Evolutionary conservation across 2,329 filamentous ascomycete species (phyloP).

Genomic region (Fusarium torulosum): DNA sequence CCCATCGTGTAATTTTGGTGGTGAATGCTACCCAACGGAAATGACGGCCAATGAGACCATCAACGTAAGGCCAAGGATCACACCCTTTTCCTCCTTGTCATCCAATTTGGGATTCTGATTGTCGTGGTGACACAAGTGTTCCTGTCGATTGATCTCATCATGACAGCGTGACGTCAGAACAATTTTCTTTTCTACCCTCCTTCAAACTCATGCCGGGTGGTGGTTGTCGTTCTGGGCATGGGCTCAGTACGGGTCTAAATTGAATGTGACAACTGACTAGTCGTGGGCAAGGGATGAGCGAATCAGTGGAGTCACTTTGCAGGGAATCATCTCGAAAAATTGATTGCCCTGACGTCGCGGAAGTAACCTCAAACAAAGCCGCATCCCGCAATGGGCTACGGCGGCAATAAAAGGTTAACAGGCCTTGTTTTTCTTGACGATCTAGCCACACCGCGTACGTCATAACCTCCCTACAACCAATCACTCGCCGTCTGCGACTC

Average conservation of each 20-base stretch:
- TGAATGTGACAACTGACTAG: conserved; percentile 4
- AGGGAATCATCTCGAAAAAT: conserved; percentile 26
- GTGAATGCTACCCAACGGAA: conserved; percentile 13
- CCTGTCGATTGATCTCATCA: conserved; percentile 36
- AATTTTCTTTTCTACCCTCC: neutral
- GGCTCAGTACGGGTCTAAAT: neutral
- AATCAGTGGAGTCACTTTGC: conserved; percentile 29
- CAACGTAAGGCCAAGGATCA: neutral
- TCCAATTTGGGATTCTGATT: conserved; percentile 27
- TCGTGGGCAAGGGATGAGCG: conserved; percentile 5
- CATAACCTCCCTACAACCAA: conserved; percentile 24
- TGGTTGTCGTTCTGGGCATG: neutral
- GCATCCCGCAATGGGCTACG: conserved; percentile 17
- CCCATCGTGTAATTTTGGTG: conserved; percentile 12
- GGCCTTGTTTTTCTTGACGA: conserved; percentile 31
- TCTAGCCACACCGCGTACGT: conserved; percentile 32
- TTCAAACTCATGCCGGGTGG: neutral
- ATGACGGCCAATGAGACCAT: conserved; percentile 21
- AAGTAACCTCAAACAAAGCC: conserved; percentile 33
- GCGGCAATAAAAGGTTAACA: conserved; percentile 29
- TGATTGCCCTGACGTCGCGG: conserved; percentile 32
- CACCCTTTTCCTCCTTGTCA: conserved; percentile 1
- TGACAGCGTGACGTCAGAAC: conserved; percentile 42
- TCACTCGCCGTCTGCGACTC: neutral
- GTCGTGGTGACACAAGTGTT: conserved; percentile 19